Evolutionary conservation across 345 rosid species (phyloP), one percentile per base, ranked within the genome.

Genomic region (Anastatica hierochuntica): DNA sequence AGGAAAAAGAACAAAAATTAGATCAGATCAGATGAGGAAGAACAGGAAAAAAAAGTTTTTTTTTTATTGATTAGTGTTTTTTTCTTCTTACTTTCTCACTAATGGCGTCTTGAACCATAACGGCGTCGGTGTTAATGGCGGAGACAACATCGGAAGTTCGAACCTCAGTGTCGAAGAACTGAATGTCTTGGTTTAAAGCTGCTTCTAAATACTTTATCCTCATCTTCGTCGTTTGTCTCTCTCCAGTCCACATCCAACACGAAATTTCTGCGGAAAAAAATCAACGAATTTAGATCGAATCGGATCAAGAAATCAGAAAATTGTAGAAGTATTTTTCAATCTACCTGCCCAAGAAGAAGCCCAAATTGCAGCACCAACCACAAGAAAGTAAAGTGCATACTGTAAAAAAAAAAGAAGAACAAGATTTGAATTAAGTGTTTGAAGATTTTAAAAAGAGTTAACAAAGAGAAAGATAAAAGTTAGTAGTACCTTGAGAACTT

Each of bases 171-270:
- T 92, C 98, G 53, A 92, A 92, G 68, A 58, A 92, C 73, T 83
- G 83, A 63, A 92, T 74, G 82, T 88, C 96, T 64, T 92, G 96
- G 66, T 83, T 92, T 23, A 92, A 67, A 45, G 98, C 98, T 5
- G 96, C 86, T 77, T 92, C 96, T 39, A 92, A 56, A 65, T 85
- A 92, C 75, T 84, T 88, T 68, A 92, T 88, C 76, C 96, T 88
- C 98, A 88, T 92, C 86, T 58, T 92, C 39, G 96, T 92, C 13
- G 98, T 58, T 58, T 92, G 98, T 70, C 98, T 83, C 74, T 88
- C 98, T 45, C 98, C 96, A 21, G 88, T 92, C 98, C 98, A 92
- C 98, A 92, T 92, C 96, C 98, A 92, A 68, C 98, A 92, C 3
- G 96, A 92, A 56, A 92, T 92, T 73, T 92, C 96, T 88, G 80